Conservation (phyloP, 2,329 filamentous ascomycete species). For the Elsinoe ampelina region DNA sequence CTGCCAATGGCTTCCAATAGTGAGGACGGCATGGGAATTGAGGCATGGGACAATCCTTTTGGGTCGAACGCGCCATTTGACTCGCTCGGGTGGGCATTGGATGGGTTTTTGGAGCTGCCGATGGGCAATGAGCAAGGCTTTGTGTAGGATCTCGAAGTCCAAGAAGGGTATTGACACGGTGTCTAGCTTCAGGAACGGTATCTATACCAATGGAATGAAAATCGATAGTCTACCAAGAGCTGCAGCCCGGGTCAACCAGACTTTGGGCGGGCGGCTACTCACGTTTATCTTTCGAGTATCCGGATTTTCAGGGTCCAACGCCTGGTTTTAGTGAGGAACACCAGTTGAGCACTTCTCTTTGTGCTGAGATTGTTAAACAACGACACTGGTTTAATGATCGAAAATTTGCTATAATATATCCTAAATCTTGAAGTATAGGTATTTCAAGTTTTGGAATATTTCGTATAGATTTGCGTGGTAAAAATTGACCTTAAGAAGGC, state of each 20-base stretch:
- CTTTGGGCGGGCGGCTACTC: background rate
- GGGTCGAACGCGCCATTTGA: slow-evolving; percentile 73
- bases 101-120: slow-evolving; percentile 73
- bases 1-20: slow-evolving; percentile 39
- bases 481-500: too few species aligned
- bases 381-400: too few species aligned
- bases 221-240: slow-evolving; percentile 4
- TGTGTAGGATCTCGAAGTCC: slow-evolving; percentile 4
- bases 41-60: slow-evolving; percentile 31
- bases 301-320: too few species aligned
- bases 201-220: background rate
- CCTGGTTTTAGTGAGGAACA: too few species aligned
- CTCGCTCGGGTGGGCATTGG: slow-evolving; percentile 86
- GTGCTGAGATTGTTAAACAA: too few species aligned
- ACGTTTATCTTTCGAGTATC: too few species aligned
- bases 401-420: too few species aligned
- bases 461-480: too few species aligned
- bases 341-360: too few species aligned
- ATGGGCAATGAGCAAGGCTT: slow-evolving; percentile 14
- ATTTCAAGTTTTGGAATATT: too few species aligned
- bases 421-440: too few species aligned
- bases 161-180: background rate
- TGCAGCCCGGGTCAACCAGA: background rate
- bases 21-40: slow-evolving; percentile 15
- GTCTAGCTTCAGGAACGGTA: background rate